Evolutionary conservation across 164 flowering plant genomes (phyloP).

Genomic region (Magnolia sinica): DNA sequence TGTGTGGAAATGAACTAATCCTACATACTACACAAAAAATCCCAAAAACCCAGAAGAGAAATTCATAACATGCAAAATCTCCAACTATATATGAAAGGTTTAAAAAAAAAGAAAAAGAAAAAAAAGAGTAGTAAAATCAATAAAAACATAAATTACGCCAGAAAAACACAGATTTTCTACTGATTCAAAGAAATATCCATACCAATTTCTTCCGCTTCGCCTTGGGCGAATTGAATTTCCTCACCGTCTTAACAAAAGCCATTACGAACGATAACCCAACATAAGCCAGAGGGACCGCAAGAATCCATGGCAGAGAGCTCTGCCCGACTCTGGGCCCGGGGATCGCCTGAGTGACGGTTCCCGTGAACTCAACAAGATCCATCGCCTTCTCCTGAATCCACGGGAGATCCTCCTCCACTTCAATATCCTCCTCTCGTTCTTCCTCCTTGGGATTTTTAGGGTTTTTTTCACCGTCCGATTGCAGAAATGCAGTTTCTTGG

Average conservation of each 20-base stretch:
- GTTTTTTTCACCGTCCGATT: conserved; percentile 7
- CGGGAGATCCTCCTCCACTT: conserved; percentile 77
- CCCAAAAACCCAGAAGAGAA: neutral
- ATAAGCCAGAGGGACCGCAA: conserved; percentile 76
- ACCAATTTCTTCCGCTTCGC: conserved; percentile 66
- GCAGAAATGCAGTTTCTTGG: conserved; percentile 8
- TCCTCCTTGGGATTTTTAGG: conserved; percentile 3
- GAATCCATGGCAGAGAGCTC: conserved; percentile 82
- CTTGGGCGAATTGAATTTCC: conserved; percentile 68
- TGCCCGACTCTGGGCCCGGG: conserved; percentile 90
- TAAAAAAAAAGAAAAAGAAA: too few species aligned
- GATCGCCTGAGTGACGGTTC: conserved; percentile 79
- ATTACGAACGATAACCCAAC: conserved; percentile 64
- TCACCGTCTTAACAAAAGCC: conserved; percentile 69
- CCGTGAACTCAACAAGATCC: conserved; percentile 90
- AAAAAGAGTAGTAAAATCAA: neutral
- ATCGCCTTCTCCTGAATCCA: conserved; percentile 96
- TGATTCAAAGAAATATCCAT: neutral
- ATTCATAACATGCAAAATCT: neutral
- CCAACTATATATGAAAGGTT: too few species aligned
- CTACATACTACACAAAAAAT: neutral
- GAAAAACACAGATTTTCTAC: neutral
- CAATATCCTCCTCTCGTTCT: conserved; percentile 44
- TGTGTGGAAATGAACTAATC: too few species aligned
- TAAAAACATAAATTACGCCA: neutral